Evolutionary conservation across 2,329 filamentous ascomycete species (phyloP).

Genomic region (Cryoendolithus antarcticus): DNA sequence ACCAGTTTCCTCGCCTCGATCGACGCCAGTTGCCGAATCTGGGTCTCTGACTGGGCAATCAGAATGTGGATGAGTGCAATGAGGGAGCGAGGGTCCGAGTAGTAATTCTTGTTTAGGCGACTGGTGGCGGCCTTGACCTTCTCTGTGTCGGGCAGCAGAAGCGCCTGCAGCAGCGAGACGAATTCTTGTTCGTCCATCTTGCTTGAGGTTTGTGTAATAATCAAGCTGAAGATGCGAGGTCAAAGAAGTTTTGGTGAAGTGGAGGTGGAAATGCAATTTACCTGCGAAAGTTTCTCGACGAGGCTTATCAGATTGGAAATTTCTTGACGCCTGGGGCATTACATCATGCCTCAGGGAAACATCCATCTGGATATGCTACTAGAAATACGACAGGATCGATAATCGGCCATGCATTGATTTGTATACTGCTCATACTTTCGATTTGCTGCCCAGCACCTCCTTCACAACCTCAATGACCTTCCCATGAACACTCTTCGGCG

Average conservation of each 20-base stretch:
- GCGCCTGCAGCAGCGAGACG: constrained; percentile 72
- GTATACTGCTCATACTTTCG: constrained; percentile 1
- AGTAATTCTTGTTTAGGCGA: constrained; percentile 86
- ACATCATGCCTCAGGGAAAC: too few species aligned
- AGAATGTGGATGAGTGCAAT: constrained; percentile 79
- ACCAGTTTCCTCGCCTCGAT: constrained; percentile 80
- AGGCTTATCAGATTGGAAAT: too few species aligned
- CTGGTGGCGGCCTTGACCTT: constrained; percentile 68
- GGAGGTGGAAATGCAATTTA: too few species aligned
- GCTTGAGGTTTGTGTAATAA: constrained; percentile 5
- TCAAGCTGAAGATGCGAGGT: constrained; percentile 3
- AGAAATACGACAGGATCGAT: too few species aligned
- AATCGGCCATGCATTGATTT: too few species aligned
- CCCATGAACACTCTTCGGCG: constrained; percentile 61
- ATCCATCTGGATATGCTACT: too few species aligned
- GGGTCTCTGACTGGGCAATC: constrained; percentile 58
- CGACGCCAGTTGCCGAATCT: constrained; percentile 77
- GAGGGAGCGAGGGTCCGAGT: constrained; percentile 71
- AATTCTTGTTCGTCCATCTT: constrained; percentile 59
- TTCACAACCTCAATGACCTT: constrained; percentile 72
- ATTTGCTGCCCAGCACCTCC: constrained; percentile 52
- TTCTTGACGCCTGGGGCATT: too few species aligned
- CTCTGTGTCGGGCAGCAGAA: constrained; percentile 78
- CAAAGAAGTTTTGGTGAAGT: too few species aligned
- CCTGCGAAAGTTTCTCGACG: too few species aligned